Percentiles rank a stretch among this genome's conserved stretches.
Evolutionary conservation across 2,329 filamentous ascomycete genomes (phyloP).

Genomic region (Trichothecium roseum): DNA sequence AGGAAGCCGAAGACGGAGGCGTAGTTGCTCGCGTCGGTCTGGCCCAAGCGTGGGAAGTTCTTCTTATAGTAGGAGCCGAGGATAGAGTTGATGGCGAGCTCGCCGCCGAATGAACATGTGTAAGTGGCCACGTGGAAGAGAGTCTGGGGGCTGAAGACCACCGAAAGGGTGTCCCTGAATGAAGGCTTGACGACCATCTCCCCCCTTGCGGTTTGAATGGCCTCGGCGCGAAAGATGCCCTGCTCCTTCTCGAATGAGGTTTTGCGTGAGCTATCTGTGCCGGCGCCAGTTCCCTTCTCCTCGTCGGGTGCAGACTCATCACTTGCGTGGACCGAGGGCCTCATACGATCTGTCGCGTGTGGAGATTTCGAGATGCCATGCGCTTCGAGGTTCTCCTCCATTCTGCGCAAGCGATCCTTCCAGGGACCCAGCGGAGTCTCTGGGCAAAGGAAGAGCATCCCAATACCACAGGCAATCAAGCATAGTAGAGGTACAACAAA

Average conservation of each 20-base stretch:
- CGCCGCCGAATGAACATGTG: conserved; percentile 52
- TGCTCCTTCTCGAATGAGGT: conserved; percentile 8
- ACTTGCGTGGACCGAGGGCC: conserved; percentile 6
- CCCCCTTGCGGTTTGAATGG: conserved; percentile 41
- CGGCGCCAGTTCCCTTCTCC: conserved; percentile 18
- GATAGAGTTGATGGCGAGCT: conserved; percentile 52
- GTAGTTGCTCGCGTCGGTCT: conserved; percentile 48
- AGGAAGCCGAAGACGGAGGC: conserved; percentile 67
- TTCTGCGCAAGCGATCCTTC: conserved; percentile 56
- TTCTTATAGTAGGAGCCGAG: conserved; percentile 48
- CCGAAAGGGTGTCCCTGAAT: conserved; percentile 30
- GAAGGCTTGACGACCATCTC: conserved; percentile 48
- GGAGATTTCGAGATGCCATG: conserved; percentile 25
- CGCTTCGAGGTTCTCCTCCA: conserved; percentile 39
- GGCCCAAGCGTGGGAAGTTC: conserved; percentile 45
- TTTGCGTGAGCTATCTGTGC: conserved; percentile 27
- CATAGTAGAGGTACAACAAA: conserved; percentile 78
- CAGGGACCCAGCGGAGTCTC: conserved; percentile 79
- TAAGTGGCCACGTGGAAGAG: conserved; percentile 46
- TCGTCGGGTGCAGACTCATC: conserved; percentile 15
- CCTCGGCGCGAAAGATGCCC: conserved; percentile 34
- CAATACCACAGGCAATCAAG: conserved; percentile 54
- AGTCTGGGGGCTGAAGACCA: conserved; percentile 44
- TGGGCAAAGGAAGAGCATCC: conserved; percentile 62
- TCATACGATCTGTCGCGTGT: conserved; percentile 39